These are phyloP conservation scores for Babesia bovis DNA, from an alignment of 169 alveolate genomes.

Conservation along the genomic window DNA sequence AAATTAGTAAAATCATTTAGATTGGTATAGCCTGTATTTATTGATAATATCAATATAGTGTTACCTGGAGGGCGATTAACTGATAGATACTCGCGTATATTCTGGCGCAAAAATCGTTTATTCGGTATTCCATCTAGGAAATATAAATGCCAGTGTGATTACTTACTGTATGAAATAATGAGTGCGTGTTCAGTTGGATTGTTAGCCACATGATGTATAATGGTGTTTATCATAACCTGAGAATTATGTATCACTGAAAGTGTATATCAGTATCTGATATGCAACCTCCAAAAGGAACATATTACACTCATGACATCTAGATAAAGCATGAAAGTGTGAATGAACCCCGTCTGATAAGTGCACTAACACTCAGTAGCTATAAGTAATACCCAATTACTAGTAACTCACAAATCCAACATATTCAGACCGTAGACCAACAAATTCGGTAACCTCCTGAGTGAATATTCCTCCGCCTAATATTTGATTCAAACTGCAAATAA, in stretches of 20 bases:
- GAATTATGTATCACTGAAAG: neutral
- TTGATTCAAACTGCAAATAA: constrained; percentile 13
- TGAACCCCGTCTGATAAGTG: too few species aligned
- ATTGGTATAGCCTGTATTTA: too few species aligned
- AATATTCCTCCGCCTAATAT: constrained; percentile 39
- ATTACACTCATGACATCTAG: too few species aligned
- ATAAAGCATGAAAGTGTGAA: too few species aligned
- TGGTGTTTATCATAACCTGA: constrained; percentile 25
- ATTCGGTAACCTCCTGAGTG: constrained; percentile 55
- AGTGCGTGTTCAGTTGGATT: constrained; percentile 32
- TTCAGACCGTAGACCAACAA: constrained; percentile 42
- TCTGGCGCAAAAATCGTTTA: neutral
- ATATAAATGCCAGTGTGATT: neutral
- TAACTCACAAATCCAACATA: neutral
- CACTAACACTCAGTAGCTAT: too few species aligned
- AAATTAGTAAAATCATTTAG: neutral
- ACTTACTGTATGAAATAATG: constrained; percentile 47
- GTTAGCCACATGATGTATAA: constrained; percentile 22
- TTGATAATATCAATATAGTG: too few species aligned
- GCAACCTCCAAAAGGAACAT: too few species aligned
- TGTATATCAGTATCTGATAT: too few species aligned
- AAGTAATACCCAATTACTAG: too few species aligned
- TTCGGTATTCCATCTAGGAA: constrained; percentile 34
- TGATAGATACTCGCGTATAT: neutral
- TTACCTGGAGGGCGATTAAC: too few species aligned